Evolutionary conservation across 2,329 filamentous ascomycete genomes (phyloP).

Genomic region (Aspergillus caelatus): DNA sequence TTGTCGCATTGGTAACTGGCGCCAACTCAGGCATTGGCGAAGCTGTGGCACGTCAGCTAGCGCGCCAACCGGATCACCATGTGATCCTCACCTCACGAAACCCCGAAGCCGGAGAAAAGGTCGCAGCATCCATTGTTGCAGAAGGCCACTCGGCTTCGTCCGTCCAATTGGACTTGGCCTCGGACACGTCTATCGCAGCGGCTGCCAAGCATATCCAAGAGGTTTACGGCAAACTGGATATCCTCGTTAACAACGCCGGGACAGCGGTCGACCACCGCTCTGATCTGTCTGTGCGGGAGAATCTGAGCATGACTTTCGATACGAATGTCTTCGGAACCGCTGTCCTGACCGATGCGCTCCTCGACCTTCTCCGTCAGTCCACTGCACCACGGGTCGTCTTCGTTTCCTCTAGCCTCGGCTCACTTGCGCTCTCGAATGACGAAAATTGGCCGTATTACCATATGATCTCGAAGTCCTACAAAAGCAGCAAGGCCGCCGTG

Average conservation of each 20-base stretch:
- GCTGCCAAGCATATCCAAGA: constrained; percentile 57
- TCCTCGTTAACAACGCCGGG: constrained; percentile 26
- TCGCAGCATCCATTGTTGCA: constrained; percentile 1
- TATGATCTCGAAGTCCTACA: constrained; percentile 39
- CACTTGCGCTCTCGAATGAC: constrained; percentile 33
- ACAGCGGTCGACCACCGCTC: not conserved
- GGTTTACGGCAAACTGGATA: constrained; percentile 50
- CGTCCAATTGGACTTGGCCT: constrained; percentile 52
- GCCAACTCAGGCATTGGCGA: constrained; percentile 32
- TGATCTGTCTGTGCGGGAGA: constrained; percentile 26
- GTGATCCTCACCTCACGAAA: constrained; percentile 23
- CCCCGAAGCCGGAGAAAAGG: constrained; percentile 14
- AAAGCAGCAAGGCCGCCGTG: constrained; percentile 47
- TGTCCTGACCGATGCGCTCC: constrained; percentile 38
- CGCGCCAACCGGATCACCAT: constrained; percentile 24
- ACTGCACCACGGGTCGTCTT: constrained; percentile 43
- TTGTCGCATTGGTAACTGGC: constrained; percentile 14
- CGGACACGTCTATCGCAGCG: constrained; percentile 53
- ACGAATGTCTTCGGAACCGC: constrained; percentile 46
- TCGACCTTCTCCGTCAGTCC: constrained; percentile 35
- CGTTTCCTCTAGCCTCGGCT: constrained; percentile 41
- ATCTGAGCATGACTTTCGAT: constrained; percentile 34
- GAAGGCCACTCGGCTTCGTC: constrained; percentile 12
- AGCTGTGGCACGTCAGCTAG: constrained; percentile 26
- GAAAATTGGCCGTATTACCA: constrained; percentile 28